Conservation (phyloP, 2,329 filamentous ascomycete genomes). For the Xylariales sp. region DNA sequence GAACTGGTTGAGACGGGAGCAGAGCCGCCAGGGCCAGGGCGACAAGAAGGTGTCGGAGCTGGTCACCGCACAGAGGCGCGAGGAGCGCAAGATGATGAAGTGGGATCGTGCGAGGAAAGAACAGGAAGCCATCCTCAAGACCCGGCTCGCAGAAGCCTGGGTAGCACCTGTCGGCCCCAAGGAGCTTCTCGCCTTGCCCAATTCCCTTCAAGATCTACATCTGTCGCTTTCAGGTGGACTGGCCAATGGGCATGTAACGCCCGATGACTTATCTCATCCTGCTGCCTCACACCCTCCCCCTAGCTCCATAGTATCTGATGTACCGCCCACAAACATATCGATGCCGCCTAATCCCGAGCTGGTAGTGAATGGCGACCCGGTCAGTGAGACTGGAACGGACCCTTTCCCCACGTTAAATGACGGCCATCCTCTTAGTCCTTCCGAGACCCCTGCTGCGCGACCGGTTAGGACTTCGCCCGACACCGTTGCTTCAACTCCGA, state of each 20-base stretch:
- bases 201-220: conserved; percentile 59
- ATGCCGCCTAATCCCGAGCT: neutral
- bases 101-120: conserved; percentile 91
- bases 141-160: conserved; percentile 61
- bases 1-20: conserved; percentile 88
- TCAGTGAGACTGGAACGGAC: neutral
- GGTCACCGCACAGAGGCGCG: conserved; percentile 78
- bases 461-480: conserved; percentile 26
- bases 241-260: conserved; percentile 29
- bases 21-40: conserved; percentile 74
- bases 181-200: conserved; percentile 66
- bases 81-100: conserved; percentile 86
- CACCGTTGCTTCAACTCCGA: conserved; percentile 42
- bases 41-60: conserved; percentile 82
- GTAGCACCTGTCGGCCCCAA: conserved; percentile 59
- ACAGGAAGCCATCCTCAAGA: conserved; percentile 83
- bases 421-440: conserved; percentile 28
- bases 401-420: conserved; percentile 27
- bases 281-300: neutral
- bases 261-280: neutral
- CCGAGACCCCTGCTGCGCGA: conserved; percentile 7
- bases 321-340: conserved; percentile 6
- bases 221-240: conserved; percentile 33
- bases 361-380: conserved; percentile 7
- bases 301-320: neutral